Conservation (phyloP, 805 yeast genomes). For the Lipomyces chichibuensis region DNA sequence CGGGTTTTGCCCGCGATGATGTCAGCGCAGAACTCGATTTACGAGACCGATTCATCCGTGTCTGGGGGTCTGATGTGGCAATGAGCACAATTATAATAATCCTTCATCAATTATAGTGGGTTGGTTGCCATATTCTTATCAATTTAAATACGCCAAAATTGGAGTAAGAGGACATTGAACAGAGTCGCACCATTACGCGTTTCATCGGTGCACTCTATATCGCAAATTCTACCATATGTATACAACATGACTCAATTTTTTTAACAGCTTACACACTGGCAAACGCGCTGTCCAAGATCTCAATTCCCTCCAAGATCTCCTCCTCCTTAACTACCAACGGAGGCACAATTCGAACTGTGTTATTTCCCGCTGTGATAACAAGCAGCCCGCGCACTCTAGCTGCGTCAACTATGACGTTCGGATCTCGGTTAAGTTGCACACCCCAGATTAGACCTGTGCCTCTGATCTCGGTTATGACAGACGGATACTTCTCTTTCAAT, state of each 20-base stretch:
- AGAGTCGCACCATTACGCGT: background rate
- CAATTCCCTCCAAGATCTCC: constrained; percentile 69
- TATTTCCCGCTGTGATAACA: constrained; percentile 88
- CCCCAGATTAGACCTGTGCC: constrained; percentile 92
- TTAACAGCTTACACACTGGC: constrained; percentile 5
- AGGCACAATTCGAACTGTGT: constrained; percentile 88
- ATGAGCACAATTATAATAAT: too few species aligned
- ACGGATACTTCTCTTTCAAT: constrained; percentile 59
- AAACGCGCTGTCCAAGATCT: constrained; percentile 64
- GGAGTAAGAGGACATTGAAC: background rate
- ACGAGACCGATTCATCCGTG: too few species aligned
- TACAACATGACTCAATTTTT: background rate
- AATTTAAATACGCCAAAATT: background rate
- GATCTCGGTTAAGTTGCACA: constrained; percentile 69
- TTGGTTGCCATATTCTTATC: too few species aligned
- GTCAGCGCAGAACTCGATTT: too few species aligned
- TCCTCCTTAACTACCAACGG: constrained; percentile 81
- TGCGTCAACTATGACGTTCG: constrained; percentile 60
- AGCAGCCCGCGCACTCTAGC: constrained; percentile 82
- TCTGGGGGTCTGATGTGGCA: too few species aligned
- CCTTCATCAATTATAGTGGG: too few species aligned
- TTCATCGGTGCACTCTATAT: background rate
- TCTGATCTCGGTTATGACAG: constrained; percentile 66
- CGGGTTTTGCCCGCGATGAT: too few species aligned
- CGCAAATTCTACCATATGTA: background rate